Conservation (phyloP, 768 basidiomycete genomes). For the Daedalea quercina region DNA sequence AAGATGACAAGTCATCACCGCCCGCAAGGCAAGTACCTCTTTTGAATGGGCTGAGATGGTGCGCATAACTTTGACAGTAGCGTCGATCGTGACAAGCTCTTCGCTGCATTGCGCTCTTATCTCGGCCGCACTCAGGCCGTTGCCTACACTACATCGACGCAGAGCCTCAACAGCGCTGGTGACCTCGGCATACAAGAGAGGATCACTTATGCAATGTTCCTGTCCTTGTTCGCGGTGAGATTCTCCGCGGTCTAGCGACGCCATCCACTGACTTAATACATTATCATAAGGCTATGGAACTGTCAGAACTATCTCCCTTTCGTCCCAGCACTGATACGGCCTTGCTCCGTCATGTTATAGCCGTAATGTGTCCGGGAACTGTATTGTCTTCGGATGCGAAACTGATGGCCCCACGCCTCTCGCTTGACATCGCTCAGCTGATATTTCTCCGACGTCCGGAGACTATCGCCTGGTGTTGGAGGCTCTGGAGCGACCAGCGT, state of each 20-base stretch:
- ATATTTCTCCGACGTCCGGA: constrained; percentile 56
- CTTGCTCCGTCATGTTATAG: constrained; percentile 39
- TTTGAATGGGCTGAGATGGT: no score
- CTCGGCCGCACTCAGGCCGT: neutral
- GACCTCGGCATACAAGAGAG: constrained; percentile 18
- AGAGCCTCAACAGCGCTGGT: neutral
- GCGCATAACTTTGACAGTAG: neutral
- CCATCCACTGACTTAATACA: no score
- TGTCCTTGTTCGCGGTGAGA: constrained; percentile 32
- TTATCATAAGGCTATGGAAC: no score
- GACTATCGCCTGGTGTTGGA: constrained; percentile 60
- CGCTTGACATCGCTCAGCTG: constrained; percentile 36
- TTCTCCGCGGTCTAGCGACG: neutral
- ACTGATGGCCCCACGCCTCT: constrained; percentile 9
- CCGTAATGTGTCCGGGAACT: constrained; percentile 24
- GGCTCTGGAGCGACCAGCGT: constrained; percentile 50
- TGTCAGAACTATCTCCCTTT: constrained; percentile 12
- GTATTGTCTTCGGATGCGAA: neutral
- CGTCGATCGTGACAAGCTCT: neutral
- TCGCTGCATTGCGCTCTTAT: neutral
- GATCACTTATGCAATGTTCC: constrained; percentile 26
- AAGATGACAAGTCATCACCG: neutral
- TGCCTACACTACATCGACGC: neutral
- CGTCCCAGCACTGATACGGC: constrained; percentile 41
- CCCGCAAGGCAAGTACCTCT: neutral